A percentile compares a stretch with the other conserved stretches of the same genome.
Evolutionary conservation across 2,329 filamentous ascomycete genomes (phyloP).

Genomic region (Aspergillus unguis): DNA sequence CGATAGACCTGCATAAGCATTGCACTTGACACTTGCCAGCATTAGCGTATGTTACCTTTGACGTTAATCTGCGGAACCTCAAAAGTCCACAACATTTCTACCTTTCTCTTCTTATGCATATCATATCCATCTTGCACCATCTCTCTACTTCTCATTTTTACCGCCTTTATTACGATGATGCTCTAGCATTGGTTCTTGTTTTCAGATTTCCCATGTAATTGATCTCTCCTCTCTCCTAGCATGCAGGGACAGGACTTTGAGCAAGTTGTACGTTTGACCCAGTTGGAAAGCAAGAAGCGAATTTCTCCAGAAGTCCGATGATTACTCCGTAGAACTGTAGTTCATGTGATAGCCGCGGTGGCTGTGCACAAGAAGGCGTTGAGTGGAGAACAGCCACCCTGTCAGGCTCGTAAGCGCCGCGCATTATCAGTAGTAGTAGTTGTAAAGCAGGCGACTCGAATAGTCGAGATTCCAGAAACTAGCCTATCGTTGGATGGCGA

Average conservation of each 20-base stretch:
- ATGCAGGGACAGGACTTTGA: slow-evolving; percentile 6
- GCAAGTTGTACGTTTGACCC: slow-evolving; percentile 7
- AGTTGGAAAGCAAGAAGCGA: slow-evolving; percentile 9
- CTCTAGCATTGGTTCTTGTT: slow-evolving; percentile 7
- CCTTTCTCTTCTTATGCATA: slow-evolving; percentile 15
- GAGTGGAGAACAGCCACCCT: neutral
- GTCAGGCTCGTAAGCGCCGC: slow-evolving; percentile 3
- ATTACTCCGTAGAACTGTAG: neutral
- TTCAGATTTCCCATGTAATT: slow-evolving; percentile 14
- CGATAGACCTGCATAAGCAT: slow-evolving; percentile 19
- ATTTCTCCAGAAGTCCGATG: neutral
- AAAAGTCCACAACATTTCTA: slow-evolving; percentile 24
- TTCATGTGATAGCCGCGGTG: slow-evolving; percentile 1
- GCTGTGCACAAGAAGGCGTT: slow-evolving; percentile 3
- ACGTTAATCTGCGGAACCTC: slow-evolving; percentile 17
- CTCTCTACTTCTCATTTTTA: neutral
- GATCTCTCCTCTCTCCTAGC: slow-evolving; percentile 7
- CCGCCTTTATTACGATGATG: slow-evolving; percentile 6
- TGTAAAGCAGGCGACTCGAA: neutral
- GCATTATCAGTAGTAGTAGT: neutral
- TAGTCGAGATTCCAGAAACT: neutral
- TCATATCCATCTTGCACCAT: neutral
- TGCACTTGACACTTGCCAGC: slow-evolving; percentile 14
- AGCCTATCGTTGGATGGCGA: neutral
- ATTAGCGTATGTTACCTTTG: slow-evolving; percentile 16